Base-by-base conservation (phyloP, 2,329 filamentous ascomycete species). In the Ascochyta fabae region DNA sequence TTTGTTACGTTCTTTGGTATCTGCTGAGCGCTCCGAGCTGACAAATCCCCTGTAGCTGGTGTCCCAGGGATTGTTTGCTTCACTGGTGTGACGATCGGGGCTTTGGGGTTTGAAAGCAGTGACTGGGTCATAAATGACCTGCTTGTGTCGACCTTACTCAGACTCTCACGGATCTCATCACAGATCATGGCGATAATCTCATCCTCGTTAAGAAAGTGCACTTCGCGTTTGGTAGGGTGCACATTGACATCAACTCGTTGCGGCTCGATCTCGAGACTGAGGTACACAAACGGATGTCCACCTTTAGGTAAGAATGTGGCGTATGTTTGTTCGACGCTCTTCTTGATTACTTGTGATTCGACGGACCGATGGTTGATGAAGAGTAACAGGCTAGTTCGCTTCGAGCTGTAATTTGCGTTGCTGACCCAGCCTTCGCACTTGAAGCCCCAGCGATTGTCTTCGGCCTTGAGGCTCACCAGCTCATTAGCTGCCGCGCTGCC, bases 361-460 rank as follows among this genome's bases (percentile, higher is more conserved):
- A 99, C 95, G 13, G 91, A 89, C 36, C 95, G 88, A 72, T 98
- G 91, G 66, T 99, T 99, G 79, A 99, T 98, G 78, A 99, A 99
- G 0, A 99, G 82, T 3, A 99, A 79, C 22, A 98, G 79, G 0
- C 86, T 89, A 0, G 92, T 97, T 74, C 91, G 90, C 75, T 98
- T 99, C 61, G 92, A 88, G 72, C 90, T 90, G 73, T 97, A 96
- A 69, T 99, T 99, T 39, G 95, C 95, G 75, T 95, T 98, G 46
- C 91, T 97, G 27, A 89, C 88, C 75, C 90, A 88, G 0, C 92
- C 93, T 10, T 86, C 84, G 2, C 91, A 90, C 62, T 85, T 89
- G 81, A 96, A 97, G 0, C 92, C 92, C 82, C 91, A 93, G 48
- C 89, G 88, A 15, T 85, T 81, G 68, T 96, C 92, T 3, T 86